Conservation (phyloP, 176 grass and related monocot species). For the Oryza glaberrima region DNA sequence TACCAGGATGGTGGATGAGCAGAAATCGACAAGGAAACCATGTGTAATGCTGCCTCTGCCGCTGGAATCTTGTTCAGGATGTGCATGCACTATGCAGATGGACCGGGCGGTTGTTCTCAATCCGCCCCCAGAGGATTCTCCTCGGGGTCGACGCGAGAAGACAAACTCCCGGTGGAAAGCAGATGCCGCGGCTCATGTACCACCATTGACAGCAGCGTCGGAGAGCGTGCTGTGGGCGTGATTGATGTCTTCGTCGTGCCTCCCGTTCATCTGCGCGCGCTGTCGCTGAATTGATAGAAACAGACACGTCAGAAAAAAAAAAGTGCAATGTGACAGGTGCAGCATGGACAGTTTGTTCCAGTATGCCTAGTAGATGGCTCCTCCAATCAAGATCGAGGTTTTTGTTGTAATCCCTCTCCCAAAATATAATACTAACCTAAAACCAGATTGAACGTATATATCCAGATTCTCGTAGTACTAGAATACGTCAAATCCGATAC, state of each 20-base stretch:
- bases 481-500: no score
- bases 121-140: conserved; percentile 42
- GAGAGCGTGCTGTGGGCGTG: conserved; percentile 42
- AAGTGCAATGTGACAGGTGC: conserved; percentile 1
- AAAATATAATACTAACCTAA: no score
- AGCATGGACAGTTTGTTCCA: background rate
- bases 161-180: conserved; percentile 42
- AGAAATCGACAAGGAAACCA: background rate
- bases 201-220: conserved; percentile 50
- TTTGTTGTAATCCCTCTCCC: no score
- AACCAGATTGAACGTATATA: no score
- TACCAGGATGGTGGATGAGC: background rate
- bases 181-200: conserved; percentile 40
- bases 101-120: background rate
- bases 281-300: conserved; percentile 63
- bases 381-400: background rate
- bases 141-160: conserved; percentile 35
- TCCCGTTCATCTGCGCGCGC: conserved; percentile 83
- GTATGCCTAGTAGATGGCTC: conserved; percentile 21
- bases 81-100: background rate
- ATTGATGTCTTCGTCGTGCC: conserved; percentile 63
- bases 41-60: background rate
- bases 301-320: background rate
- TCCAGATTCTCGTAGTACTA: no score
- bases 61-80: conserved; percentile 27